Percentiles rank a stretch among this genome's conserved stretches.
Evolutionary conservation across 2,329 filamentous ascomycete species (phyloP).

Genomic region (Colletotrichum sp.): DNA sequence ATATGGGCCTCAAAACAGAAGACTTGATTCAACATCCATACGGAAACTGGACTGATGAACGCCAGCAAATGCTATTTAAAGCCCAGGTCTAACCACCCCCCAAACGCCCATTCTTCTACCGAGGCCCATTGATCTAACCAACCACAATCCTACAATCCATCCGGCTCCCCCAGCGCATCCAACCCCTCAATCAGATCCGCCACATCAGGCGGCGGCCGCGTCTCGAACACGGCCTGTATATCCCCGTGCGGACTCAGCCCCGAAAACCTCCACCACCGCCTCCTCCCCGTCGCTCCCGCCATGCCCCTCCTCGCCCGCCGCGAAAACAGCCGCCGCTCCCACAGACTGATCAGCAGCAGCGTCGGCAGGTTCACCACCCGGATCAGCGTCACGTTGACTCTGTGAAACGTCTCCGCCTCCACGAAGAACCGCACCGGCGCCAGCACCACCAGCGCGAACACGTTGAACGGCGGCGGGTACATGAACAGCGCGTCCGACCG

Average conservation of each 20-base stretch:
- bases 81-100: background rate
- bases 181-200: slow-evolving; percentile 32
- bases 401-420: slow-evolving; percentile 69
- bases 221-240: slow-evolving; percentile 63
- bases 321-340: slow-evolving; percentile 57
- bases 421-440: slow-evolving; percentile 69
- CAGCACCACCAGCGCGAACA: slow-evolving; percentile 65
- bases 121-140: background rate
- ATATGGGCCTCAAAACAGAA: background rate
- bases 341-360: slow-evolving; percentile 62
- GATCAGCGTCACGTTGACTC: slow-evolving; percentile 70
- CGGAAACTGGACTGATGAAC: background rate
- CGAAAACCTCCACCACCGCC: slow-evolving; percentile 27
- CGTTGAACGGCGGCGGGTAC: slow-evolving; percentile 73
- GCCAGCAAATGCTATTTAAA: background rate
- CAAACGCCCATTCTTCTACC: background rate
- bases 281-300: background rate
- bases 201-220: slow-evolving; percentile 54
- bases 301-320: slow-evolving; percentile 47
- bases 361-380: slow-evolving; percentile 67
- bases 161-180: background rate
- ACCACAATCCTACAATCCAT: background rate
- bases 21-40: background rate
- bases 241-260: slow-evolving; percentile 60
- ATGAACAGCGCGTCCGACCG: slow-evolving; percentile 74